These are phyloP conservation scores for Pachysolen tannophilus DNA, from an alignment of 805 yeast species.

Conservation along the genomic window DNA sequence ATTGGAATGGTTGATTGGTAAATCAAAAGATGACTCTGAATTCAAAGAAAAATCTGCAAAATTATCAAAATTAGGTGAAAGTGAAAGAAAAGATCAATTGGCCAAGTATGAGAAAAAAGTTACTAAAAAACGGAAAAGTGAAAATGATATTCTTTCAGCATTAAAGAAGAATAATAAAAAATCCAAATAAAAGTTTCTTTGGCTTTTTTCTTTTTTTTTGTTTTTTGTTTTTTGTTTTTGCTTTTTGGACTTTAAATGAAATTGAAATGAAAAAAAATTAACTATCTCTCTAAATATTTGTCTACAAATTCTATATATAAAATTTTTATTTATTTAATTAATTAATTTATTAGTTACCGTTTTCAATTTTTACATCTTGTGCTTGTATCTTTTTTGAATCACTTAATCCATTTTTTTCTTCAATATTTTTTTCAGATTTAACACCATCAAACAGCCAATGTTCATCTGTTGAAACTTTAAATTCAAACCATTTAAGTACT, in stretches of 20 bases:
- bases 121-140: constrained; percentile 20
- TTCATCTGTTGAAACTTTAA: neutral
- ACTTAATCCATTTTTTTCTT: too few relatives aligned
- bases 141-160: constrained; percentile 8
- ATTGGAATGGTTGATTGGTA: constrained; percentile 74
- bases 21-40: constrained; percentile 44
- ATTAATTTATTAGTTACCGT: too few relatives aligned
- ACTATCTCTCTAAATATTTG: too few relatives aligned
- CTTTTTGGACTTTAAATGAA: neutral
- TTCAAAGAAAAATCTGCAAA: constrained; percentile 36
- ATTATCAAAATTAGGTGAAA: constrained; percentile 52
- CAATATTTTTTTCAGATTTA: neutral
- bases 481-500: neutral
- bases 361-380: too few relatives aligned
- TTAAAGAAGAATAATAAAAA: constrained; percentile 3
- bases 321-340: too few relatives aligned
- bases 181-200: constrained; percentile 1
- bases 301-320: too few relatives aligned
- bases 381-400: too few relatives aligned
- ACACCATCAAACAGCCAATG: neutral
- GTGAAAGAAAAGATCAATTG: constrained; percentile 62
- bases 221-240: neutral
- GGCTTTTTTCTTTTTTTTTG: neutral
- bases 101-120: constrained; percentile 55
- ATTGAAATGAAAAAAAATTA: too few relatives aligned